phyloP scores from a whole-genome alignment of 352 stramenopile species.

The Pythium diclinum region DNA sequence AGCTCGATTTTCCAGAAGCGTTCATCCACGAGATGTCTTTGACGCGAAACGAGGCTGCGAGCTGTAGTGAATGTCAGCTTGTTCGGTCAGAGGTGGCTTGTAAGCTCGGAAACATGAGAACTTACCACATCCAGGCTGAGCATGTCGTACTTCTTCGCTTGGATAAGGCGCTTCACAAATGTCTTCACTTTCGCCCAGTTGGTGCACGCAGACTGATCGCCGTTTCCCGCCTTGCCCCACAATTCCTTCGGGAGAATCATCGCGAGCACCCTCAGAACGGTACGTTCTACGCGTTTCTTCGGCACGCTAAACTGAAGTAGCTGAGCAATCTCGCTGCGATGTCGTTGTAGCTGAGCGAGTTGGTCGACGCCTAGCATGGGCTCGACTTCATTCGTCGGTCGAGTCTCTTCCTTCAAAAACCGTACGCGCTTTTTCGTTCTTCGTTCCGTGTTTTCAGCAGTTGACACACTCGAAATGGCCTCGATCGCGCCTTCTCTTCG shows the following conservation, averaged over 20 bases:
- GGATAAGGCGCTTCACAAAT: conserved; percentile 44
- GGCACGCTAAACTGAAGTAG: conserved; percentile 40
- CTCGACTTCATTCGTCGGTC: background rate
- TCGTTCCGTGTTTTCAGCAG: background rate
- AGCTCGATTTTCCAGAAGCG: conserved; percentile 15
- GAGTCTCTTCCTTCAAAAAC: conserved; percentile 18
- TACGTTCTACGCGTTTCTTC: conserved; percentile 46
- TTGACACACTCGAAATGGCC: conserved; percentile 38
- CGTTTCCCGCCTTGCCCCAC: conserved; percentile 32
- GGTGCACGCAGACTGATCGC: conserved; percentile 19
- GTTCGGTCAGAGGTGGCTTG: background rate
- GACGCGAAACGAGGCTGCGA: conserved; percentile 8
- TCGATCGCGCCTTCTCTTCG: conserved; percentile 46
- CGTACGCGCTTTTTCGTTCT: background rate
- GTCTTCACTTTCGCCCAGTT: conserved; percentile 61
- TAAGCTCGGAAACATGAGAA: background rate
- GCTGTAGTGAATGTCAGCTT: background rate
- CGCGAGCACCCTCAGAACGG: conserved; percentile 51
- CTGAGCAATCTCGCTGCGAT: conserved; percentile 47
- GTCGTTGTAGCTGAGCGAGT: conserved; percentile 41
- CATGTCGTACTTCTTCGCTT: conserved; percentile 54
- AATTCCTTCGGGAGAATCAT: conserved; percentile 55
- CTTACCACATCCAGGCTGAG: conserved; percentile 54
- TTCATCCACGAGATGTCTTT: conserved; percentile 27
- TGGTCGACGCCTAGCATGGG: background rate